A percentile compares a stretch with the other conserved stretches of the same genome.
Evolutionary conservation across 805 yeast genomes (phyloP).

Genomic region (Yamadazyma phyllophila): DNA sequence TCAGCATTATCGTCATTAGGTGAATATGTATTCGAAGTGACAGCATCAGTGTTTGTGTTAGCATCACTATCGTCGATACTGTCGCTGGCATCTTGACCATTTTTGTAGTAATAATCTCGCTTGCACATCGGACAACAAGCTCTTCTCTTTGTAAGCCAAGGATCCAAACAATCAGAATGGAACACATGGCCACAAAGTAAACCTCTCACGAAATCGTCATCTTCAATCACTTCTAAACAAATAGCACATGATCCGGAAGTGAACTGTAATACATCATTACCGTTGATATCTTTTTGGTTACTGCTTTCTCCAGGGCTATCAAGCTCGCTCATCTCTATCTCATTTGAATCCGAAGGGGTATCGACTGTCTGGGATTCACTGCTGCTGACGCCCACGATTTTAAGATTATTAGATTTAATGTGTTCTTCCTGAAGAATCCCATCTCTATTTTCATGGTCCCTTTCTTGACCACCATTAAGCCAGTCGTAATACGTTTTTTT

Average conservation of each 20-base stretch:
- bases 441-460: slow-evolving; percentile 43
- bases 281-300: neutral
- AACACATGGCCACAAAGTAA: slow-evolving; percentile 80
- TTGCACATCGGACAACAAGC: slow-evolving; percentile 87
- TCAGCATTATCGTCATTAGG: neutral
- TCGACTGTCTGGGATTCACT: neutral
- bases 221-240: slow-evolving; percentile 65
- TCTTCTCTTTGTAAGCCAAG: slow-evolving; percentile 72
- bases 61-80: neutral
- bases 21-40: neutral
- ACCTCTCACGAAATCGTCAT: slow-evolving; percentile 65
- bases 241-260: slow-evolving; percentile 76
- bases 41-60: slow-evolving; percentile 15
- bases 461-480: slow-evolving; percentile 60
- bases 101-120: slow-evolving; percentile 55
- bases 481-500: slow-evolving; percentile 55
- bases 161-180: slow-evolving; percentile 76
- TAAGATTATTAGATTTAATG: neutral
- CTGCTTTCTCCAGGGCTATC: neutral
- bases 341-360: neutral
- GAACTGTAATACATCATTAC: slow-evolving; percentile 36
- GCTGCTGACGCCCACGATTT: slow-evolving; percentile 1
- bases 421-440: slow-evolving; percentile 38
- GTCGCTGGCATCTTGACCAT: slow-evolving; percentile 11
- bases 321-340: slow-evolving; percentile 5